Evolutionary conservation across 805 yeast genomes (phyloP), one percentile per base, ranked within the genome.

Genomic region (Brettanomyces bruxellensis): DNA sequence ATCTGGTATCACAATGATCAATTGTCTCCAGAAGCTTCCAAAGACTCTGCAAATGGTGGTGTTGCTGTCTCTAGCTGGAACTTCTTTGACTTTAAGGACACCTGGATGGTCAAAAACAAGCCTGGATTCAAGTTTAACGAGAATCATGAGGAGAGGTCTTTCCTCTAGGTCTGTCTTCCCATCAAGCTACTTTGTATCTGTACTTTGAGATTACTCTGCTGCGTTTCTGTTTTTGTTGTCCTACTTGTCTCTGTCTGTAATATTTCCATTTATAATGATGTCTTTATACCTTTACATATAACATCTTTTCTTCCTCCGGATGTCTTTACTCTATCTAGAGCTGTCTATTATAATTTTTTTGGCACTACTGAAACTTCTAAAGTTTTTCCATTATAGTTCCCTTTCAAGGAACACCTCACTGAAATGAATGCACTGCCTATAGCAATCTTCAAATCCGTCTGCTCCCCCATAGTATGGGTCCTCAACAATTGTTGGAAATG

Each of bases 401-500:
- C 58, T 69, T 50, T 73, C 69, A 45, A 90, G 57, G 52, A 90
- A 85, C 50, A 79, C 80, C 52, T 82, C 77, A 47, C 86, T 78
- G 60, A 91, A 91, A 55, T 85, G 89, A 9, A 68, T 59, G 44
- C 89, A 72, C 59, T 90, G 98, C 47, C 73, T 60, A 60, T 80
- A 90, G 62, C 86, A 87, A 47, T 69, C 72, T 62, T 87, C 93
- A 60, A 90, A 90, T 2, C 96, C 96, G 52, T 78, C 73, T 22
- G 66, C 67, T 0, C 95, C 96, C 4, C 97, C 97, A 58, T 90
- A 91, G 62, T 91, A 90, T 1, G 98, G 98, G 62, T 90, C 98
- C 46, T 79, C 86, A 5, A 90, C 90, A 34, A 86, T 77, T 34
- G 64, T 70, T 18, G 69, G 70, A 49, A 73, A 76, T 38, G 66